Evolutionary conservation across 176 grass and related monocot species (phyloP), one percentile per base, ranked within the genome.

Genomic region (Rhynchospora breviuscula): DNA sequence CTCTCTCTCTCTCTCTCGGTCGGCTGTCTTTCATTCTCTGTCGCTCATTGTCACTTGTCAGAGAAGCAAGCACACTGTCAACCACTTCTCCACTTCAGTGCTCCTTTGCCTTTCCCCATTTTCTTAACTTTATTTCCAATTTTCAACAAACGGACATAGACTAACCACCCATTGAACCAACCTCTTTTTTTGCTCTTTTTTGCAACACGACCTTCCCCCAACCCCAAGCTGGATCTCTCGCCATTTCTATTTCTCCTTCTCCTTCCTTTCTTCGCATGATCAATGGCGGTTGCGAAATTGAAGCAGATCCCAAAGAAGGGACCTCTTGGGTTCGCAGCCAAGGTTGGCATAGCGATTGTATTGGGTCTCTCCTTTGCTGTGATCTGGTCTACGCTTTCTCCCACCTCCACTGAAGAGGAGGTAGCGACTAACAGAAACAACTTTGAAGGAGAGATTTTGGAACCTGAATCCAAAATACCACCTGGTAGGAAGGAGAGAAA

Each of bases 311-410:
- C 87, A 46, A 88, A 89, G 74, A 87, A 86, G 67, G 85, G 86
- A 47, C 87, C 92, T 67, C 79, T 98, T 86, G 89, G 89, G 33
- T 90, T 98, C 82, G 87, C 25, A 59, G 89, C 87, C 74, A 98
- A 94, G 87, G 95, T 98, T 57, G 62, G 75, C 48, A 88, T 98
- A 63, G 92, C 89, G 60, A 85, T 94, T 86, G 78, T 92, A 33
- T 83, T 98, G 81, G 95, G 90, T n/a, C 89, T 98, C 76, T 91
- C 87, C 77, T 98, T 93, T 87, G 86, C 84, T 72, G 80, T 93
- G 82, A 84, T 89, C 59, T 94, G 95, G 95, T 91, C 89, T 79
- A 70, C 88, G 3, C 82, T 94, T 67, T 91, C 95, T 78, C 86
- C 89, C 72, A 87, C 66, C 63, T 89, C 92, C 52, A 83, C 95